Conservation (phyloP, 495 filamentous ascomycete species). For the Xylaria sp. region DNA sequence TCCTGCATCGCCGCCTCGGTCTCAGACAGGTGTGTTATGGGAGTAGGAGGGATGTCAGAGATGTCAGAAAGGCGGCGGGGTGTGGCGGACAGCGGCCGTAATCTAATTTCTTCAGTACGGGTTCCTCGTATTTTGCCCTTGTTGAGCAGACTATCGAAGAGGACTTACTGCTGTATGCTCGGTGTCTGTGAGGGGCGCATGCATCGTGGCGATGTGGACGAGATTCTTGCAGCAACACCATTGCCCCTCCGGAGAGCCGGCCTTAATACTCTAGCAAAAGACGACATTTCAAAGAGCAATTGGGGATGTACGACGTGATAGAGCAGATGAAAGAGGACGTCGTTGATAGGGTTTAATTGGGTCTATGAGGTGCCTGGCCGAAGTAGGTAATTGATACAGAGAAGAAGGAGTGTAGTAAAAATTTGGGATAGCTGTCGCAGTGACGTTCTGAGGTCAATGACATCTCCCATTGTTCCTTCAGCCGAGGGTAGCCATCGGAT, state of each 20-base stretch:
- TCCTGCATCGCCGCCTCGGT: slow-evolving; percentile 89
- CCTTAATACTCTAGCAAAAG: slow-evolving; percentile 70
- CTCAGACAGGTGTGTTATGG: slow-evolving; percentile 92
- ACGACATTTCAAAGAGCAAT: slow-evolving; percentile 63
- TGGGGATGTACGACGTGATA: neutral
- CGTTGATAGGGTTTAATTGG: neutral
- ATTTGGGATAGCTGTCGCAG: neutral
- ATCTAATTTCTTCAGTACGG: slow-evolving; percentile 33
- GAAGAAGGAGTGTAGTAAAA: neutral
- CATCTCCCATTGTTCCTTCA: slow-evolving; percentile 29
- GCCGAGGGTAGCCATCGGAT: slow-evolving; percentile 49
- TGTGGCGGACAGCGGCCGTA: slow-evolving; percentile 75
- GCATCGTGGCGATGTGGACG: slow-evolving; percentile 53
- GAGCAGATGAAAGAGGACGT: neutral
- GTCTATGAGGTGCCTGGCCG: neutral
- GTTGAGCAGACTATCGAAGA: neutral
- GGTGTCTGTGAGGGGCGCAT: slow-evolving; percentile 40
- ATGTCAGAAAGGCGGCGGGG: slow-evolving; percentile 67
- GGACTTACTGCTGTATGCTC: slow-evolving; percentile 53
- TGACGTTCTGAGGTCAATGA: slow-evolving; percentile 16
- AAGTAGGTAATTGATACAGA: neutral
- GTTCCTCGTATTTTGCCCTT: slow-evolving; percentile 8
- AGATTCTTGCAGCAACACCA: slow-evolving; percentile 53
- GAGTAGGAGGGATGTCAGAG: slow-evolving; percentile 79
- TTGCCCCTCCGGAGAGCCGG: slow-evolving; percentile 66